These are phyloP conservation scores for Wallacemonas sp. DNA, from an alignment of 208 protist genomes.

Conservation along the genomic window DNA sequence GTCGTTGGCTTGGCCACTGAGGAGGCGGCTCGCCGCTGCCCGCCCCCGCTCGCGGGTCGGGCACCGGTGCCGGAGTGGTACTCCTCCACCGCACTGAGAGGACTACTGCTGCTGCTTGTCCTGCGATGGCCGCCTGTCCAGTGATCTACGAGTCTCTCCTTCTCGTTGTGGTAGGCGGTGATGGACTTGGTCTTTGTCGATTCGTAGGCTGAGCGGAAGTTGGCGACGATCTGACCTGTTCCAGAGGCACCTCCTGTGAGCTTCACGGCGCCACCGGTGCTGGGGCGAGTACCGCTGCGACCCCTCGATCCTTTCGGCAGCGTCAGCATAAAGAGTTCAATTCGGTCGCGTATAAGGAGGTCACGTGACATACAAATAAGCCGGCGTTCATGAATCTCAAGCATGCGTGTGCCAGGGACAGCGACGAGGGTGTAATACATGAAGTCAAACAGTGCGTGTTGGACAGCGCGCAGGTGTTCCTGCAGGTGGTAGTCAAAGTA, in stretches of 20 bases:
- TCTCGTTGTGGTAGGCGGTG: conserved; percentile 1
- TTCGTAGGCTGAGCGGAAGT: conserved; percentile 1
- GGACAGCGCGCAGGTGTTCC: conserved; percentile 31
- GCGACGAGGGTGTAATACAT: conserved; percentile 56
- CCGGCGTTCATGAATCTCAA: conserved; percentile 48
- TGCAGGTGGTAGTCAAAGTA: conserved; percentile 32
- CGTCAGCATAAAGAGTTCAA: conserved; percentile 60
- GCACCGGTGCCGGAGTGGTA: not conserved
- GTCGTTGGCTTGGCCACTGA: not conserved
- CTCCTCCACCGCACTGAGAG: not conserved
- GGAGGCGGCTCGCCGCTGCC: too few relatives aligned
- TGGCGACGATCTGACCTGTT: not conserved
- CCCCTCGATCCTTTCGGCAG: not conserved
- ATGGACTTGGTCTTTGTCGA: not conserved
- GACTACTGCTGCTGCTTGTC: not conserved
- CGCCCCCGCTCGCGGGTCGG: not conserved
- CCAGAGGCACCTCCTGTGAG: not conserved
- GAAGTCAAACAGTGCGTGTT: conserved; percentile 49
- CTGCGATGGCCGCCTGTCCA: not conserved
- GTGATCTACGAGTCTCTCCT: not conserved
- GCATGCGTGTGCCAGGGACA: conserved; percentile 31
- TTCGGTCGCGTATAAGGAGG: conserved; percentile 51
- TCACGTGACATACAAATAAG: conserved; percentile 70
- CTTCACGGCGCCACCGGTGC: conserved; percentile 6
- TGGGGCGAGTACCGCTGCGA: conserved; percentile 1